Conservation (phyloP, 352 stramenopile species). For the Lagenidium sp. region DNA sequence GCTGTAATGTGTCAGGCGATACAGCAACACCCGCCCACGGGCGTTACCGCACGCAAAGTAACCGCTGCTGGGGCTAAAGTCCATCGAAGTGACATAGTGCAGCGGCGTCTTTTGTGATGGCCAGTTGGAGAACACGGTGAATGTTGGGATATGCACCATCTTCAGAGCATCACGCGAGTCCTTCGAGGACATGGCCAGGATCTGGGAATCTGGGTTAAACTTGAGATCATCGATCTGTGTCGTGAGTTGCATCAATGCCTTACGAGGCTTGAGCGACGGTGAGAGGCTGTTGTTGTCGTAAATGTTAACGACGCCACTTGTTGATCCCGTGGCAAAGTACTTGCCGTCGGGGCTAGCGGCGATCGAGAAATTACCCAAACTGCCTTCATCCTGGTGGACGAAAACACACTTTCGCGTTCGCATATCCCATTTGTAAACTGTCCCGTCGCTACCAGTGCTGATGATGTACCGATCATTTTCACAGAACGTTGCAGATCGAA, state of each 20-base stretch:
- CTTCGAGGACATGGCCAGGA: conserved; percentile 91
- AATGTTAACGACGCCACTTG: conserved; percentile 97
- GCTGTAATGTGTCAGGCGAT: conserved; percentile 93
- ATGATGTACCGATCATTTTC: conserved; percentile 90
- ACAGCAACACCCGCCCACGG: conserved; percentile 94
- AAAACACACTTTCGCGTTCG: conserved; percentile 75
- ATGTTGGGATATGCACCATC: conserved; percentile 91
- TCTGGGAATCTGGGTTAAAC: conserved; percentile 92
- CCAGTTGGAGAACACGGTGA: conserved; percentile 98
- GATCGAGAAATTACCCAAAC: conserved; percentile 74
- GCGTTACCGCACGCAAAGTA: conserved; percentile 96
- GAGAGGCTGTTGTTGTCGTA: conserved; percentile 82
- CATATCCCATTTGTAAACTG: conserved; percentile 96
- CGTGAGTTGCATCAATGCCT: conserved; percentile 97
- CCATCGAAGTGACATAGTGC: conserved; percentile 93
- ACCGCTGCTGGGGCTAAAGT: conserved; percentile 93
- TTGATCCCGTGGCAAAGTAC: conserved; percentile 89
- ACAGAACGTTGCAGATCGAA: conserved; percentile 86
- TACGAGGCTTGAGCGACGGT: conserved; percentile 61
- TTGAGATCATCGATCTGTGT: conserved; percentile 84
- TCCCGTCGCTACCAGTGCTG: conserved; percentile 91
- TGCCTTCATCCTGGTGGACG: conserved; percentile 80
- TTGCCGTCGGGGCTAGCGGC: conserved; percentile 53
- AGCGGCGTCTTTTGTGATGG: conserved; percentile 95
- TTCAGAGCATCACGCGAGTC: conserved; percentile 92